Percentiles rank a stretch among this genome's conserved stretches.
These are phyloP conservation scores for Phytophthora quininea DNA, from an alignment of 352 stramenopile species.

Conservation along the genomic window DNA sequence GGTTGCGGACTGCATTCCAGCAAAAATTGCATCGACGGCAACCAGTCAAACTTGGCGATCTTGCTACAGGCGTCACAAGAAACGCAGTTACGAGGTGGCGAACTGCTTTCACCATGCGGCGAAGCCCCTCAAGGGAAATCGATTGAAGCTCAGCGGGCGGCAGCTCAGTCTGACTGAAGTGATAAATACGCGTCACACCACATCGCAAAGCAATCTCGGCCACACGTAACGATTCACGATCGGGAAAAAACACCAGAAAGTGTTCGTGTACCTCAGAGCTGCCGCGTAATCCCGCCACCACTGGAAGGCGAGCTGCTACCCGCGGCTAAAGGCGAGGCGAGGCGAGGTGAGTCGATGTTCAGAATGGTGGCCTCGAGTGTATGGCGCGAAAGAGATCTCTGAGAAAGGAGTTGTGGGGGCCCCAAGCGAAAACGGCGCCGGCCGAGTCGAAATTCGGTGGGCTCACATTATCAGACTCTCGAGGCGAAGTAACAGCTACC, in stretches of 20 bases:
- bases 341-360: not conserved
- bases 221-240: conserved; percentile 1
- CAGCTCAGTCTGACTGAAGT: not conserved
- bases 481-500: not conserved
- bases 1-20: too few species aligned
- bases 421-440: conserved; percentile 2
- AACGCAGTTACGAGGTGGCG: conserved; percentile 23
- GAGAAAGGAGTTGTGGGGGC: not conserved
- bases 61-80: conserved; percentile 10
- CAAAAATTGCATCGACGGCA: not conserved
- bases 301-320: not conserved
- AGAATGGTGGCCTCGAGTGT: conserved; percentile 12
- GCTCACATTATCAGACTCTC: conserved; percentile 1
- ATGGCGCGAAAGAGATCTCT: conserved; percentile 21
- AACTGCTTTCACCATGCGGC: conserved; percentile 1
- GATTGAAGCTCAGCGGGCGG: conserved; percentile 7
- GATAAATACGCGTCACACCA: not conserved
- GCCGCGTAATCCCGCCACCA: not conserved
- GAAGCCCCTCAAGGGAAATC: not conserved
- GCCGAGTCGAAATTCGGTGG: conserved; percentile 8
- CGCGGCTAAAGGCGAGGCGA: conserved; percentile 26
- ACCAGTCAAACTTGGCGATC: not conserved
- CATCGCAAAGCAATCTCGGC: not conserved
- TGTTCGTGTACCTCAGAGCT: conserved; percentile 6
- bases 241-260: not conserved